phyloP scores from a whole-genome alignment of 1,284 basidiomycete genomes.

The Boletus coffeatus region DNA sequence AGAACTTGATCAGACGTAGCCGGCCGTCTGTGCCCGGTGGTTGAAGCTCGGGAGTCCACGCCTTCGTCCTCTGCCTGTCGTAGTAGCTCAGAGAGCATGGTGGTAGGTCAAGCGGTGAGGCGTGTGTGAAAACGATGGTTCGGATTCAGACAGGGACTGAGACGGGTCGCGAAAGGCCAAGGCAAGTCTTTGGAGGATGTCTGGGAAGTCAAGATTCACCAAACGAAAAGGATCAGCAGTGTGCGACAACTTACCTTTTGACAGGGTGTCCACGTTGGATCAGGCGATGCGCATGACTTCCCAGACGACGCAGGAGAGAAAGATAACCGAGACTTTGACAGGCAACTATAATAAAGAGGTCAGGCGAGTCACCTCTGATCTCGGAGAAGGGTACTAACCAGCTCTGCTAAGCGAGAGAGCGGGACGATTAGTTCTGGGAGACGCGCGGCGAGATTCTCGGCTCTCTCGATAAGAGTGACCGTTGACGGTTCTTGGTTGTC shows the following conservation, averaged over 20 bases:
- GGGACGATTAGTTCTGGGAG: constrained; percentile 67
- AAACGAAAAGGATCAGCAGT: not conserved
- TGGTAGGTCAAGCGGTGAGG: constrained; percentile 39
- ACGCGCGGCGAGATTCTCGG: constrained; percentile 59
- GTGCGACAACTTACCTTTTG: constrained; percentile 45
- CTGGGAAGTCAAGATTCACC: constrained; percentile 2
- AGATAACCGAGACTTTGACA: constrained; percentile 49
- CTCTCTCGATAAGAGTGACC: constrained; percentile 62
- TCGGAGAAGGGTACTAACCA: constrained; percentile 46
- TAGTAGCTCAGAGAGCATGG: constrained; percentile 36
- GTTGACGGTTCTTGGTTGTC: constrained; percentile 34
- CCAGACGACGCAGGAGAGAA: constrained; percentile 70
- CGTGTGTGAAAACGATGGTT: constrained; percentile 15
- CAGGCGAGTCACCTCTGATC: not conserved
- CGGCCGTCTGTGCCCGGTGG: constrained; percentile 50
- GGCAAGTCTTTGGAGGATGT: constrained; percentile 30
- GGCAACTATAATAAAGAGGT: constrained; percentile 31
- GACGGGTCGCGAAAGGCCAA: constrained; percentile 27
- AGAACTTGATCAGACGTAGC: constrained; percentile 55
- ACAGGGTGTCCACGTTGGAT: constrained; percentile 57
- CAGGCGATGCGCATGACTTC: constrained; percentile 71
- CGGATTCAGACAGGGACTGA: constrained; percentile 8
- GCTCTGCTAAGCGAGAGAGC: constrained; percentile 64
- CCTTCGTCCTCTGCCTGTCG: constrained; percentile 22
- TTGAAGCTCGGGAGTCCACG: constrained; percentile 26